Conservation (phyloP, 2,329 filamentous ascomycete genomes). For the Ceratocystiopsis brevicomis region DNA sequence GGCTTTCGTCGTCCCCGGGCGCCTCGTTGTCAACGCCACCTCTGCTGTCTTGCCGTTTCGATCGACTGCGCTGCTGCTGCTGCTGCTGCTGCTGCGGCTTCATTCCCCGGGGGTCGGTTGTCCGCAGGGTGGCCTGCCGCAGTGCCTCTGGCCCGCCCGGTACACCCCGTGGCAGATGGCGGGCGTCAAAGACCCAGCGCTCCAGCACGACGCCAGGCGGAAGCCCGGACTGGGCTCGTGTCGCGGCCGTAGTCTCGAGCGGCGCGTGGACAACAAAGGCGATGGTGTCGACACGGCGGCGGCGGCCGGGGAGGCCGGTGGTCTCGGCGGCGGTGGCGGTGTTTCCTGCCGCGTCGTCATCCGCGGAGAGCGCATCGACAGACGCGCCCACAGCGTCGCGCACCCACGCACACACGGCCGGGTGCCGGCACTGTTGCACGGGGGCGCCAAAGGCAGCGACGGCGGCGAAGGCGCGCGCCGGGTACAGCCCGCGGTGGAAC, state of each 20-base stretch:
- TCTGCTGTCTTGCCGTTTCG: background rate
- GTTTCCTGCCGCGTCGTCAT: too few species aligned
- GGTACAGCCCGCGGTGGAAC: slow-evolving; percentile 66
- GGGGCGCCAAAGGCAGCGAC: slow-evolving; percentile 68
- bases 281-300: slow-evolving; percentile 4
- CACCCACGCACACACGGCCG: slow-evolving; percentile 71
- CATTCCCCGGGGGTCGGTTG: too few species aligned
- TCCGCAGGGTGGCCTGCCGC: slow-evolving; percentile 8
- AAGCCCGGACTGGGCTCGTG: slow-evolving; percentile 2
- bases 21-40: background rate
- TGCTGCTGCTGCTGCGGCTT: too few species aligned
- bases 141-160: slow-evolving; percentile 17
- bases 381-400: slow-evolving; percentile 44
- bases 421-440: slow-evolving; percentile 71
- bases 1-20: background rate
- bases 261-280: slow-evolving; percentile 8
- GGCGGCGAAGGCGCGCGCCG: slow-evolving; percentile 55
- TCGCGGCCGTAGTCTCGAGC: background rate
- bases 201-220: slow-evolving; percentile 28
- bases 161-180: slow-evolving; percentile 27
- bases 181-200: slow-evolving; percentile 42
- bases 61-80: too few species aligned
- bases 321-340: too few species aligned
- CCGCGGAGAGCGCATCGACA: background rate
- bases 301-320: background rate